Evolutionary conservation across 108 stramenopile species (phyloP).

Genomic region (Stephanodiscus triporus): DNA sequence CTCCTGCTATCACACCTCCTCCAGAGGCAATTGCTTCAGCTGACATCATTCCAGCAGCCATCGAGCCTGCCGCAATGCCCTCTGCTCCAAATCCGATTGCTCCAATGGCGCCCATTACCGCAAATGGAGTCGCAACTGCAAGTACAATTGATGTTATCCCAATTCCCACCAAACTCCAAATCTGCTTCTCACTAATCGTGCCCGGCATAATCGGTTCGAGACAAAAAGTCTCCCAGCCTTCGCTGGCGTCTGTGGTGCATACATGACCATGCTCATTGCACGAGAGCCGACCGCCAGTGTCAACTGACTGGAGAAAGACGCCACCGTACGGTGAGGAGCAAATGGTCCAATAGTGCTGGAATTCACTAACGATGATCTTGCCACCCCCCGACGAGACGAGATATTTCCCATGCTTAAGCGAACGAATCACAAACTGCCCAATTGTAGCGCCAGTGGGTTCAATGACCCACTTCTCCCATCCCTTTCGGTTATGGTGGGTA

Average conservation of each 20-base stretch:
- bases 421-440: constrained; percentile 20
- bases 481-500: constrained; percentile 9
- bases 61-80: constrained; percentile 3
- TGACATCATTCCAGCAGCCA: constrained; percentile 15
- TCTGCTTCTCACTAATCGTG: constrained; percentile 15
- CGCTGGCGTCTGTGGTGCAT: constrained; percentile 3
- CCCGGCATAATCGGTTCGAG: constrained; percentile 32
- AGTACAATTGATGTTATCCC: constrained; percentile 3
- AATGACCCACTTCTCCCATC: constrained; percentile 37
- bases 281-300: constrained; percentile 1
- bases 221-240: constrained; percentile 10
- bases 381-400: constrained; percentile 7
- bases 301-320: constrained; percentile 8
- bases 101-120: constrained; percentile 10
- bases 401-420: constrained; percentile 30
- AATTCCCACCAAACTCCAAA: constrained; percentile 7
- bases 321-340: constrained; percentile 9
- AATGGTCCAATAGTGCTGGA: constrained; percentile 23
- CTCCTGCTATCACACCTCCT: background rate
- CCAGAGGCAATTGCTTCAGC: constrained; percentile 17
- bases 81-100: background rate
- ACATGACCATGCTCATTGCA: constrained; percentile 6
- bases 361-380: constrained; percentile 16
- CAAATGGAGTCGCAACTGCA: constrained; percentile 16
- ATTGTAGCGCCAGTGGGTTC: constrained; percentile 2